phyloP scores from a whole-genome alignment of 805 yeast species.

The Huiozyma sinensis region DNA sequence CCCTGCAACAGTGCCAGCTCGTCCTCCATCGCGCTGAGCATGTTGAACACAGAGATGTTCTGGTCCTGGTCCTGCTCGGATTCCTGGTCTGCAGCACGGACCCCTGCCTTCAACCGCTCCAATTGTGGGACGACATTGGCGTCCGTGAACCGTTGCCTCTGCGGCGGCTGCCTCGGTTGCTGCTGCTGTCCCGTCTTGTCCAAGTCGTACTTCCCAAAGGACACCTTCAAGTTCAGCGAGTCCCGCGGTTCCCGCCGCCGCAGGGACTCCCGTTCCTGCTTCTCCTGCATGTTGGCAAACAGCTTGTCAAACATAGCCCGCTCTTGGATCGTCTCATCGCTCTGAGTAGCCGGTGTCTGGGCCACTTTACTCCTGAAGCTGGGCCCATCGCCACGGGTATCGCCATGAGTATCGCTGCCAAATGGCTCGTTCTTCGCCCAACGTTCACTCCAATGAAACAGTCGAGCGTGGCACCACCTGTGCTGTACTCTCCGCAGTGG shows the following conservation, averaged over 20 bases:
- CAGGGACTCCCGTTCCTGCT: conserved; percentile 4
- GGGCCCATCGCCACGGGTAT: too few species aligned
- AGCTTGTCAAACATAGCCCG: conserved; percentile 19
- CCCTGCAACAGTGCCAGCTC: conserved; percentile 3
- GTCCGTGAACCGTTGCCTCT: too few species aligned
- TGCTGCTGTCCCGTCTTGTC: background rate
- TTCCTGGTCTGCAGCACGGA: too few species aligned
- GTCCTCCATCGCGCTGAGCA: conserved; percentile 5
- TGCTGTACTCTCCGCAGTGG: too few species aligned
- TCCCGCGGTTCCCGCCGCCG: background rate
- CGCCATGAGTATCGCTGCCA: too few species aligned
- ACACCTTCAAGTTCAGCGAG: background rate
- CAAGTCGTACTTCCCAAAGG: conserved; percentile 1
- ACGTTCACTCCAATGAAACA: too few species aligned
- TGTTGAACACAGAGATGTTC: conserved; percentile 1
- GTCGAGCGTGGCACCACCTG: too few species aligned
- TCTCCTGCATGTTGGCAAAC: conserved; percentile 18
- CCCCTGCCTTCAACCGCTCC: too few species aligned
- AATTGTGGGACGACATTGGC: too few species aligned
- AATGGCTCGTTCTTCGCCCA: too few species aligned
- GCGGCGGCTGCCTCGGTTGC: background rate
- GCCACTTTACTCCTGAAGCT: too few species aligned
- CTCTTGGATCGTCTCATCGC: conserved; percentile 17
- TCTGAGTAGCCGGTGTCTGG: background rate
- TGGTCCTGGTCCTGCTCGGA: background rate